Conservation (phyloP, 352 stramenopile species). For the Phytophthora capsici region DNA sequence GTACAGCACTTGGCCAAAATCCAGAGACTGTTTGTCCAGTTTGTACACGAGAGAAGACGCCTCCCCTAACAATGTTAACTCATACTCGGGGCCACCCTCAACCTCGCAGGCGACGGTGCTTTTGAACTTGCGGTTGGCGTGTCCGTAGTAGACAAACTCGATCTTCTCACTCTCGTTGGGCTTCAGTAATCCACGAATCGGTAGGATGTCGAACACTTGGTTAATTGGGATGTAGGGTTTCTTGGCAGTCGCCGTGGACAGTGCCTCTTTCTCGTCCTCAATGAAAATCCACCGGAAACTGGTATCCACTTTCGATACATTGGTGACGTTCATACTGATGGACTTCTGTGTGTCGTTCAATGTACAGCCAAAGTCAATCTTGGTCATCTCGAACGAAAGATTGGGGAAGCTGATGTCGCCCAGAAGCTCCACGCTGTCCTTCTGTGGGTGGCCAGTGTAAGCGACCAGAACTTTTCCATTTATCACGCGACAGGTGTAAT, state of each 20-base stretch:
- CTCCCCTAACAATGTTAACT: constrained; percentile 89
- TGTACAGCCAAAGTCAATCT: constrained; percentile 94
- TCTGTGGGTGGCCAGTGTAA: constrained; percentile 92
- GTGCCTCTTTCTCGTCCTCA: constrained; percentile 88
- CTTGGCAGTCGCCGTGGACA: constrained; percentile 60
- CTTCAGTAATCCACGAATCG: constrained; percentile 86
- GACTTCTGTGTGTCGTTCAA: constrained; percentile 96
- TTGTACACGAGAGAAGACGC: constrained; percentile 92
- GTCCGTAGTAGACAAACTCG: constrained; percentile 95
- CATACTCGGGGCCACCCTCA: constrained; percentile 94
- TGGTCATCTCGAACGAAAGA: constrained; percentile 89
- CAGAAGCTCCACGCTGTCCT: constrained; percentile 87
- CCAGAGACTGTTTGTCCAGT: constrained; percentile 90
- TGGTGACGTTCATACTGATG: constrained; percentile 86
- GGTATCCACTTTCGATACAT: constrained; percentile 91
- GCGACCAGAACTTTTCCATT: constrained; percentile 84
- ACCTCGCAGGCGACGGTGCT: constrained; percentile 92
- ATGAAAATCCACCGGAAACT: constrained; percentile 95
- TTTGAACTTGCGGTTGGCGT: constrained; percentile 92
- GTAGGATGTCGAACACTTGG: constrained; percentile 95
- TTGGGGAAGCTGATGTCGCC: constrained; percentile 96
- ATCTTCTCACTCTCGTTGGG: constrained; percentile 92
- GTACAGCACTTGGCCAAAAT: constrained; percentile 95
- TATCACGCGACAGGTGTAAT: constrained; percentile 89
- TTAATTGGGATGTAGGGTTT: constrained; percentile 92